Evolutionary conservation across 2,329 filamentous ascomycete species (phyloP), one percentile per base, ranked within the genome.

Genomic region (Pseudogymnoascus sp.): DNA sequence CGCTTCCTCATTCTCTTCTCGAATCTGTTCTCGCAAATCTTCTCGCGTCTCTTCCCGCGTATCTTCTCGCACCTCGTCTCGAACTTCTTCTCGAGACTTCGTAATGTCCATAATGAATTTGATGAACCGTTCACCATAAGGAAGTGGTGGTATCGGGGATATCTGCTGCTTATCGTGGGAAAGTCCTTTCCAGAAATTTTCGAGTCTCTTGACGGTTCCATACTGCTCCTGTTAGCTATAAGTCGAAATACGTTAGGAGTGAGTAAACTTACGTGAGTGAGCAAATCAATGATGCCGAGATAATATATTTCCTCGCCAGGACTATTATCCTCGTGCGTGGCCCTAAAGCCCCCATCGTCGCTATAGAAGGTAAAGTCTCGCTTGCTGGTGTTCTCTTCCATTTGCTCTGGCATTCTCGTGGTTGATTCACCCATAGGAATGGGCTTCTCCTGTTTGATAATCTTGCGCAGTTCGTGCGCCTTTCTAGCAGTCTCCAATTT

Each of bases 101-200:
- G 94, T 97, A 66, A 96, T 88, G 37, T 88, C 87, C 58, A 87
- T 87, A 70, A 99, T 92, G 73, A 99, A 99, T 66, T 89, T 88
- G 72, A 95, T 83, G 73, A 99, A 99, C 4, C 94, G 87, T 62
- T 97, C 91, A 28, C 94, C 94, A 70, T 99, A 99, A 62, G 90
- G 83, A 64, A 92, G 85, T 0, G 94, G 93, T 0, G 92, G 90
- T 22, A 97, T 87, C 2, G 94, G 92, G 0, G 93, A 97, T 64
- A 99, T 97, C 72, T 97, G 87, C 35, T 84, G 86, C 68, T 90
- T 87, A 69, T 94, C 89, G 69, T 86, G 84, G 2, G 88, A 90
- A 63, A 97, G 78, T 37, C 94, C 93, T 78, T 99, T 99, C 88
- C 92, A 94, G 76, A 97, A 94, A 75, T 97, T 88, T 74, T 99